Conservation (phyloP, 495 filamentous ascomycete genomes). For the Tuber magnatum region DNA sequence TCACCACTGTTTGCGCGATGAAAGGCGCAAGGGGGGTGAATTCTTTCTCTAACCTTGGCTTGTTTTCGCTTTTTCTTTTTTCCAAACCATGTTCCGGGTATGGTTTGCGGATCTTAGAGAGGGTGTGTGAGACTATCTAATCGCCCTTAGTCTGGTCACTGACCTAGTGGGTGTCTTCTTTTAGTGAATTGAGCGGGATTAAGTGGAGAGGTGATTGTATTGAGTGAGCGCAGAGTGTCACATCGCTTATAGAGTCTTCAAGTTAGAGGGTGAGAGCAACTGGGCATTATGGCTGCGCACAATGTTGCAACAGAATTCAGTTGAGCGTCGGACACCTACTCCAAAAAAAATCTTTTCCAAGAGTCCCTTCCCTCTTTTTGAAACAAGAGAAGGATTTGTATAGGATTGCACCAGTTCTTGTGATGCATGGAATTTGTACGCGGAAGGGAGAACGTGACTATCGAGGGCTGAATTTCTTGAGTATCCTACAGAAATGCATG, state of each 20-base stretch:
- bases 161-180: background rate
- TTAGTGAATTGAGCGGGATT: background rate
- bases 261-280: background rate
- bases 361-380: too few relatives aligned
- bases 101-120: background rate
- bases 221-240: background rate
- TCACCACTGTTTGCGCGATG: background rate
- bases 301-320: too few relatives aligned
- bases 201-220: background rate
- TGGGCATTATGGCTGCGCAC: background rate
- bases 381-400: too few relatives aligned
- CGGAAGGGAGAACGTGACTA: too few relatives aligned
- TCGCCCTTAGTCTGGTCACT: background rate
- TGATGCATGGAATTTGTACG: too few relatives aligned
- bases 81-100: background rate
- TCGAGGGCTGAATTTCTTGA: too few relatives aligned
- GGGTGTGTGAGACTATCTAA: too few relatives aligned
- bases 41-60: background rate
- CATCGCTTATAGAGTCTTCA: background rate
- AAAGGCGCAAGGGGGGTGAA: background rate
- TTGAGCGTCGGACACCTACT: too few relatives aligned
- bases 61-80: background rate
- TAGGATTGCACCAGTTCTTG: too few relatives aligned
- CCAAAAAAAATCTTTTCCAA: too few relatives aligned
- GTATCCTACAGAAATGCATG: too few relatives aligned